Percentiles rank a stretch among this genome's conserved stretches.
Conservation (phyloP, 208 protist species). For the Crithidia sp. region DNA sequence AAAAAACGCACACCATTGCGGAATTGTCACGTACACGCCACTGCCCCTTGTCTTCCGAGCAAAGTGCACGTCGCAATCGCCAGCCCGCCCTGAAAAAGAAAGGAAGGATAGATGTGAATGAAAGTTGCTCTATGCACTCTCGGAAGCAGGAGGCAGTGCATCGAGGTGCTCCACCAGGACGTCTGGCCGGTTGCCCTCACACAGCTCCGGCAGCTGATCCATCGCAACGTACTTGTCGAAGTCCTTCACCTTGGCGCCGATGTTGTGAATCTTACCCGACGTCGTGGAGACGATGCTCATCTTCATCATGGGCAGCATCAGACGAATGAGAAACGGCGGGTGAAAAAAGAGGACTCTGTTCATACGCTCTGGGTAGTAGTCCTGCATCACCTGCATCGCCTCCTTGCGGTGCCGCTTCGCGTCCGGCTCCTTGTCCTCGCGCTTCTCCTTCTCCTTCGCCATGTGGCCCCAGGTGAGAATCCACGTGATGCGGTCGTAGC, state of each 20-base stretch:
- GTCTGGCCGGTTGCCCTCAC: constrained; percentile 18
- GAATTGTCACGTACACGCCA: too few relatives aligned
- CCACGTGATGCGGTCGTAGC: constrained; percentile 58
- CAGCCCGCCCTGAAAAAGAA: too few relatives aligned
- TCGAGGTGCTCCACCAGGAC: constrained; percentile 3
- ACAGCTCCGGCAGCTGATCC: constrained; percentile 38
- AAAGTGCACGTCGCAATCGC: too few relatives aligned
- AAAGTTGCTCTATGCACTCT: background rate
- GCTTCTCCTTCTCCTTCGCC: constrained; percentile 52
- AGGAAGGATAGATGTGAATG: too few relatives aligned
- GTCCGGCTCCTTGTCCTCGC: constrained; percentile 60
- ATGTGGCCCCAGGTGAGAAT: constrained; percentile 60
- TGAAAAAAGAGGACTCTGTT: constrained; percentile 49
- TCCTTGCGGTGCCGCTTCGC: constrained; percentile 47
- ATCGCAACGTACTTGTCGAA: constrained; percentile 35
- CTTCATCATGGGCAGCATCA: constrained; percentile 32
- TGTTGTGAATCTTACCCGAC: constrained; percentile 41
- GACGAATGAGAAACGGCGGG: constrained; percentile 44
- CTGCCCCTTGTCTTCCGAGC: too few relatives aligned
- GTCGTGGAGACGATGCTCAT: constrained; percentile 50
- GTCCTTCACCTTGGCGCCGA: constrained; percentile 39
- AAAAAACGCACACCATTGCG: background rate
- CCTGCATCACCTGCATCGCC: constrained; percentile 49
- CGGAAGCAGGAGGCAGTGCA: constrained; percentile 11
- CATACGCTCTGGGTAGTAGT: constrained; percentile 60